Conservation (phyloP, 1,284 basidiomycete genomes). For the Heterobasidion occidentale region DNA sequence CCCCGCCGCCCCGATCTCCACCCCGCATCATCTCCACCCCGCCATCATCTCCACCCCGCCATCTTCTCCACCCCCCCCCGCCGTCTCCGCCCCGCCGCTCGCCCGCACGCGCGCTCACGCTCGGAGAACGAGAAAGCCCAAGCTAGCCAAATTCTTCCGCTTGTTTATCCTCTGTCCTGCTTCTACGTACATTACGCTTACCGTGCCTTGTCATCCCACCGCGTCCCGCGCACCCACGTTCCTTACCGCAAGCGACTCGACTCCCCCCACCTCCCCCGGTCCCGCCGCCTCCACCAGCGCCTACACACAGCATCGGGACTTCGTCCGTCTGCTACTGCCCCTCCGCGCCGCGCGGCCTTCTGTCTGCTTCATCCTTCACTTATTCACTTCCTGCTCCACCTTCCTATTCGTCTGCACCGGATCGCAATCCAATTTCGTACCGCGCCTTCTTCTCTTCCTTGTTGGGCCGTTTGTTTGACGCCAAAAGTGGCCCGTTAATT, state of each 20-base stretch:
- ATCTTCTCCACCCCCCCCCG: neutral
- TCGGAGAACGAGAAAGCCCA: neutral
- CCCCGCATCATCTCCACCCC: neutral
- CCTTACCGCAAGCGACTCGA: neutral
- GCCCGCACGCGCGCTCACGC: neutral
- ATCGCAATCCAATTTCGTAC: too few species aligned
- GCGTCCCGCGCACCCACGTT: neutral
- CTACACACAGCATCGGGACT: too few species aligned
- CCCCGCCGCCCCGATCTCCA: neutral
- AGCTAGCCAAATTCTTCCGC: neutral
- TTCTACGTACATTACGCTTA: neutral
- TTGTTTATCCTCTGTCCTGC: neutral
- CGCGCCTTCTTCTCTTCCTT: too few species aligned
- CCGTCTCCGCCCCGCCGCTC: neutral
- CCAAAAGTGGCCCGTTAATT: too few species aligned
- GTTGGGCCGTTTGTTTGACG: too few species aligned
- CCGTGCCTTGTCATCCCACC: neutral
- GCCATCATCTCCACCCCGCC: neutral
- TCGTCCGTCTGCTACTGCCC: too few species aligned
- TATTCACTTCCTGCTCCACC: too few species aligned
- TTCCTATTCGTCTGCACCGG: too few species aligned
- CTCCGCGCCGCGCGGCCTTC: too few species aligned
- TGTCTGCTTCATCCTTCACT: too few species aligned
- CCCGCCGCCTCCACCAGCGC: too few species aligned
- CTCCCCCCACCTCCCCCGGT: neutral